Evolutionary conservation across 176 grass and related monocot species (phyloP), one percentile per base, ranked within the genome.

Genomic region (Triticum dicoccoides): DNA sequence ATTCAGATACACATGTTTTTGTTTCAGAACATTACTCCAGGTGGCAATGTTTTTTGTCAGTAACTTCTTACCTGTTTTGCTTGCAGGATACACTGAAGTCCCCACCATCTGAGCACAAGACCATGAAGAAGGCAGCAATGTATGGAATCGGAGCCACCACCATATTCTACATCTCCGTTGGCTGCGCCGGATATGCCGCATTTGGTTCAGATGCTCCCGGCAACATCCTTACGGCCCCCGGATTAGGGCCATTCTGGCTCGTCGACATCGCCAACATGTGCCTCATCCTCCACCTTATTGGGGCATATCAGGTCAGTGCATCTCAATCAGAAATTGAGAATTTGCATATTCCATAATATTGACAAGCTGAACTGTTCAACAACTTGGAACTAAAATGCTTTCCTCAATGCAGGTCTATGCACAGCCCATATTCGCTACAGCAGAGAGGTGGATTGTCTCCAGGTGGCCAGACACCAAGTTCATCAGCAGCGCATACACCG

Each of bases 121-220:
- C 88, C 6, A 94, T 97, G 94, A 97, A 94, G 82, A 97, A 89
- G 78, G 92, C 95, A 74, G 80, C 90, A 6, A 89, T 89, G 81
- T 91, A 80, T 20, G 95, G 92, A n/a, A 92, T 97, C 41, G 92
- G 92, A 64, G 75, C 87, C 62, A 94, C 91, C n/a, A 94, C 92
- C 34, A 44, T 91, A 39, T 94, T 92, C 78, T 97, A 97, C 78
- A 88, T 97, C 78, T 89, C 88, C 18, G 75, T 97, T 66, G 95
- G 95, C 10, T 97, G 90, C 47, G 80, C 87, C 2, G 95, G 92
- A 14, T 97, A 94, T 56, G 92, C 92, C 45, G 88, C 92, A 44
- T 97, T 94, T 41, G 92, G 95, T 18, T 77, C 76, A 58, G 85
- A 69, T 73, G 87, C 95, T 25, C 92, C 95, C 0, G 95, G 95